These are phyloP conservation scores for Neurospora intermedia DNA, from an alignment of 495 filamentous ascomycete species.

Conservation along the genomic window DNA sequence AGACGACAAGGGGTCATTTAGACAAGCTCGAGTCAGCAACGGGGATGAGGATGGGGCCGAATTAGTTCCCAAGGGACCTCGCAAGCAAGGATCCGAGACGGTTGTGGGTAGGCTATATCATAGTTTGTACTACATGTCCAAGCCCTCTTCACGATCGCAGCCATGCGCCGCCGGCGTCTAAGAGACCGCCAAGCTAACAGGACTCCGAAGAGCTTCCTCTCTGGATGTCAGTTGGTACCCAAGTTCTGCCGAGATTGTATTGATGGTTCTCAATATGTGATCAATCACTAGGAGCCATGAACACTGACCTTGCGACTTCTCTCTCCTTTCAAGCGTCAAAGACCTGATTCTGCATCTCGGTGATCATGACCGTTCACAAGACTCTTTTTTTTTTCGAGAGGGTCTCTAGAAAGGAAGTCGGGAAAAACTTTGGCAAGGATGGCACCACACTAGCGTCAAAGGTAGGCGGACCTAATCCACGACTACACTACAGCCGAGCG, in stretches of 20 bases:
- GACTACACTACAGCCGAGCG: neutral
- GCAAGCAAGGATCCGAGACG: neutral
- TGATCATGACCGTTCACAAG: neutral
- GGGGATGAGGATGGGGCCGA: neutral
- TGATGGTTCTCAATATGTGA: neutral
- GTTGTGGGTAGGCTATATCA: neutral
- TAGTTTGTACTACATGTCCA: neutral
- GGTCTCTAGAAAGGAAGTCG: neutral
- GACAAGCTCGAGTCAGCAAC: neutral
- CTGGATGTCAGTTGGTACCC: neutral
- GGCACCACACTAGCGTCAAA: neutral
- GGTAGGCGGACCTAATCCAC: neutral
- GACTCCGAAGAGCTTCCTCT: neutral
- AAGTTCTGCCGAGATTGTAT: neutral
- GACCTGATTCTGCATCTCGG: neutral
- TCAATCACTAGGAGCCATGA: neutral
- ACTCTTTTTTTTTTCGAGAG: neutral
- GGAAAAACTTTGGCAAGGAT: neutral
- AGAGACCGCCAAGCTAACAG: neutral
- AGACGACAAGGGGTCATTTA: neutral
- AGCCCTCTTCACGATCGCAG: neutral
- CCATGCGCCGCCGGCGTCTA: neutral
- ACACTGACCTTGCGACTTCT: neutral
- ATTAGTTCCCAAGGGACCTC: neutral
- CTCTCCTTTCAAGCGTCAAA: neutral